Base-by-base conservation (phyloP, 139 green algal genomes). In the Parachlorella kessleri region DNA sequence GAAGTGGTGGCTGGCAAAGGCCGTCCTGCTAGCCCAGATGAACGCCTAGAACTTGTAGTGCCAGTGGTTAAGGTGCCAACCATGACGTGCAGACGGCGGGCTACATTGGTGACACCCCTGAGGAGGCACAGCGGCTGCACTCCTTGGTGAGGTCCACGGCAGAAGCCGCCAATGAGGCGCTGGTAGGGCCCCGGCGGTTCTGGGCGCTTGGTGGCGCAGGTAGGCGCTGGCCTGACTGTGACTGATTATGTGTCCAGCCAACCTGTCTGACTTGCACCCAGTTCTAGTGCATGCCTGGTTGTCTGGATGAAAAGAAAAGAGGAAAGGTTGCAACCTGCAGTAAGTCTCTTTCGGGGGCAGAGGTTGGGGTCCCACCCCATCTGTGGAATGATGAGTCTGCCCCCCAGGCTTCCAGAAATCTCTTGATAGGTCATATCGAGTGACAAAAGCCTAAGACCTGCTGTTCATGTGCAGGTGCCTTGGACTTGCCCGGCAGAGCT, bases 131-230 rank as follows among this genome's bases (percentile, higher is more conserved):
- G 70, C 30, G 38, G 70, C 70, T 75, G 70, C 70, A 64, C 37
- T 18, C n/a, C 10, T 23, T 75, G 33, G 70, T 75, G 30, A 18
- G 21, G 21, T 18, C 70, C 4, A 41, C 41, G 3, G 30, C 32
- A 6, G 23, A 65, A 32, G 42, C 41, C 0, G 70, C 70, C 4
- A 39, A 38, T 10, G 10, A 37, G 30, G 37, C 70, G 30, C 70
- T 75, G n/a, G 70, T 75, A 0, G 70, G 70, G 1, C 2, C 70
- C 2, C 70, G 70, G 8, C 70, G 70, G 4, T 41, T 75, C 2
- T 75, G 70, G 70, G 70, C 64, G 70, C 32, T 75, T 4, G 70
- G 70, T 30, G 41, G 41, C 42, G 70, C 70, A 41, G 70, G 70
- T 66, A 32, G 23, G 68, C 21, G 6, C 23, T 35, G 37, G 2